These are phyloP conservation scores for Camellia granthamiana DNA, from an alignment of 148 eudicot species.

Conservation along the genomic window DNA sequence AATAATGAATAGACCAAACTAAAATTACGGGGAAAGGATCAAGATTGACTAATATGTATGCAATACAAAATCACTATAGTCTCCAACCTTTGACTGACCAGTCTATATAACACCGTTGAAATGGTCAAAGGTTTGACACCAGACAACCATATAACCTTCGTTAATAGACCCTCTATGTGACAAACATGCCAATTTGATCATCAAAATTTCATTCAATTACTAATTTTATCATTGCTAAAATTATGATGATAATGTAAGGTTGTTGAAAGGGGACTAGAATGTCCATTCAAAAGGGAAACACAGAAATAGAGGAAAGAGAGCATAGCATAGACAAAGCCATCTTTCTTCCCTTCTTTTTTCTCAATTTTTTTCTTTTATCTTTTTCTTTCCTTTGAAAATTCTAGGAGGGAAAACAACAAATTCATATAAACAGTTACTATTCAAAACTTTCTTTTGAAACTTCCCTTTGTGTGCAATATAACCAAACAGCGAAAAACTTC, in stretches of 20 bases:
- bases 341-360: background rate
- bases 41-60: too few relatives aligned
- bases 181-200: background rate
- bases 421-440: background rate
- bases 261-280: background rate
- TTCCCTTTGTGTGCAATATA: background rate
- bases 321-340: too few relatives aligned
- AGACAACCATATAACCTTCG: too few relatives aligned
- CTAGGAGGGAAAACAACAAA: background rate
- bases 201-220: background rate
- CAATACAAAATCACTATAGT: too few relatives aligned
- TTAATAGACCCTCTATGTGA: too few relatives aligned
- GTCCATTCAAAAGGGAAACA: conserved; percentile 18
- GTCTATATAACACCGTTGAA: too few relatives aligned
- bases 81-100: too few relatives aligned
- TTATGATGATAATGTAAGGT: background rate
- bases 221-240: background rate
- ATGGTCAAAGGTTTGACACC: too few relatives aligned
- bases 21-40: too few relatives aligned
- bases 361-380: background rate
- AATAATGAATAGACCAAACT: too few relatives aligned
- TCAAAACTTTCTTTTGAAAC: background rate
- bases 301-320: conserved; percentile 15
- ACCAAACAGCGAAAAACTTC: background rate
- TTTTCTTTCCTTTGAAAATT: background rate